phyloP scores from a whole-genome alignment of 148 eudicot species.

The Cornus florida region DNA sequence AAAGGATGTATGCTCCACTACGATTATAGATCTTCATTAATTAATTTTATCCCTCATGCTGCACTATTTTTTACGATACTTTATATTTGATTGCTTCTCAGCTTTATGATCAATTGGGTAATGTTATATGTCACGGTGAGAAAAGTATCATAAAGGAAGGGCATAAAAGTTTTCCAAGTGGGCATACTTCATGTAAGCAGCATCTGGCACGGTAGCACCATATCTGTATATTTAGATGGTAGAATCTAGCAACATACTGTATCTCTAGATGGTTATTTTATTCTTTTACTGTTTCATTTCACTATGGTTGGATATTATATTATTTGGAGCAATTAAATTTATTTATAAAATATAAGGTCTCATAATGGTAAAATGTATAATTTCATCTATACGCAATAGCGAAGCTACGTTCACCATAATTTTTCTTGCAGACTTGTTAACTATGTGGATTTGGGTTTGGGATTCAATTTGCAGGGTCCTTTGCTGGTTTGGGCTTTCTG shows the following conservation, averaged over 20 bases:
- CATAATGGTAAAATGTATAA: background rate
- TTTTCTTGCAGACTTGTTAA: background rate
- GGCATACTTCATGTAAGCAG: slow-evolving; percentile 44
- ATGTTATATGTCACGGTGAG: slow-evolving; percentile 40
- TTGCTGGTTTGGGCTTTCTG: slow-evolving; percentile 50
- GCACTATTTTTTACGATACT: background rate
- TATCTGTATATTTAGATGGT: background rate
- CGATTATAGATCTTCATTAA: background rate
- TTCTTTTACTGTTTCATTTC: too few species aligned
- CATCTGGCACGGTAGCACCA: background rate
- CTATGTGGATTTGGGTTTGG: background rate
- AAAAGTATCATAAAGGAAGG: slow-evolving; percentile 26
- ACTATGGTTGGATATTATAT: too few species aligned
- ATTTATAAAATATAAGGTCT: too few species aligned
- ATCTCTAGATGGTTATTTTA: too few species aligned
- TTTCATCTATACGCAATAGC: too few species aligned
- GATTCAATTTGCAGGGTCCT: slow-evolving; percentile 28
- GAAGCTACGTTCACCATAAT: background rate
- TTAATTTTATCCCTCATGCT: background rate
- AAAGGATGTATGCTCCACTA: slow-evolving; percentile 31
- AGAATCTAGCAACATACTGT: too few species aligned
- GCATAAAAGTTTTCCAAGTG: slow-evolving; percentile 48
- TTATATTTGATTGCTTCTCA: slow-evolving; percentile 4
- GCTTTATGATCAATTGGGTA: slow-evolving; percentile 41
- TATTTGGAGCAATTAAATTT: too few species aligned